Evolutionary conservation across 2,329 filamentous ascomycete genomes (phyloP), one percentile per base, ranked within the genome.

Genomic region (Parasarocladium wereldwijsianum): DNA sequence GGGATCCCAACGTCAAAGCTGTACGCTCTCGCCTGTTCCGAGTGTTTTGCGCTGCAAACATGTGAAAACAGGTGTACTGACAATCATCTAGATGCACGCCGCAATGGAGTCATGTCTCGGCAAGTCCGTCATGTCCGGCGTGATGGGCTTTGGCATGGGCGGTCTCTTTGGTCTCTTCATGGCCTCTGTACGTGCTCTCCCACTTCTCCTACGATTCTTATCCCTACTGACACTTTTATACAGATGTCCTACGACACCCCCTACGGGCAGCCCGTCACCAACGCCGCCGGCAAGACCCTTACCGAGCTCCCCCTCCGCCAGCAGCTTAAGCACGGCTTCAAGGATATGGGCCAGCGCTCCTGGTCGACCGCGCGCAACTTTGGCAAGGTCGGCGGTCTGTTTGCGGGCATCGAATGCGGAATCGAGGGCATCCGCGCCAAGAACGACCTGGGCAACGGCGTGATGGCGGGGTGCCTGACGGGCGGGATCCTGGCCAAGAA

Each of bases 231-330:
- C 17, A 10, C 26, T 11, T 7, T 20, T 32, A 29, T 28, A 30
- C 36, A 93, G 84, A 98, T 98, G 90, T 79, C 84, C 56, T 98
- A 98, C 69, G 90, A 98, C 52, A 94, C 86, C 0, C 82, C 87
- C 35, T 77, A 85, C 56, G 78, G 70, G 51, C 60, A 52, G 18
- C 45, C 55, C 18, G 45, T 43, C 28, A 56, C 59, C 24, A 55
- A 55, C 44, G 43, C 49, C 27, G 43, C 51, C 12, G 44, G 50
- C 16, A 54, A 43, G 15, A 51, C 61, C 27, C 46, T 75, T 36
- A 50, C 60, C 24, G 62, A 64, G n/a, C 72, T 98, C 13, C 86
- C 90, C 17, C 66, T 87, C 39, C 70, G 75, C 26, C 73, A 93
- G 52, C 90, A 96, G 56, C 67, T 98, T 32, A 74, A 72, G 38